Evolutionary conservation across 2,329 filamentous ascomycete genomes (phyloP), one percentile per base, ranked within the genome.

Genomic region (Aspergillus uvarum): DNA sequence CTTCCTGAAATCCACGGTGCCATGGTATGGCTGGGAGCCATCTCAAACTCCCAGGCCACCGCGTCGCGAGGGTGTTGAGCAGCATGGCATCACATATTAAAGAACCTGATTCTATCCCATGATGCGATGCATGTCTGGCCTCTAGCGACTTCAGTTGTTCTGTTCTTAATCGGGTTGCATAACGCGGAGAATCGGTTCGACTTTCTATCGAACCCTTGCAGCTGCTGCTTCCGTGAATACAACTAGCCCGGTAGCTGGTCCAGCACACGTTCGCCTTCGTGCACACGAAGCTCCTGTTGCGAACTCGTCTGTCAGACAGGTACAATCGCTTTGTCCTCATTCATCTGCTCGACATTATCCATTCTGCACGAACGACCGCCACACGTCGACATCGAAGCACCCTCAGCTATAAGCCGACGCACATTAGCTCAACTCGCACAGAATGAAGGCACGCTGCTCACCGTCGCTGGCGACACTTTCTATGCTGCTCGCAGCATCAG

Each of bases 401-500:
- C 29, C 42, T 24, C 12, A 19, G 24, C 38, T 14, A 21, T 16
- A 44, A 31, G n/a, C 21, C 51, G 19, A 19, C 51, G 51, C 32
- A 22, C 51, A 24, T 16, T 24, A 24, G 19, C 10, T 8, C 12
- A 12, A 26, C 22, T 16, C 14, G 21, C 22, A 21, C 24, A 55
- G 21, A 31, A 47, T 47, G 22, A 31, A 22, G 47, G 22, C 44
- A 55, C 42, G 26, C 53, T 35, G 44, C 42, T 55, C 53, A 21
- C 42, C 42, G 26, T 55, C 53, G 29, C 42, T 44, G 19, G 32
- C 53, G 16, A 31, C 53, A 12, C 42, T 55, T 5, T 48, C 59
- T 42, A 61, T 71, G 63, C 63, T 75, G 57, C 56, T 74, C 54
- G 66, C 68, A 31, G 64, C 66, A 56, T 61, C 74, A 47, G 68